These are phyloP conservation scores for Niveomyces coronatus DNA, from an alignment of 2,329 filamentous ascomycete species.

Conservation along the genomic window DNA sequence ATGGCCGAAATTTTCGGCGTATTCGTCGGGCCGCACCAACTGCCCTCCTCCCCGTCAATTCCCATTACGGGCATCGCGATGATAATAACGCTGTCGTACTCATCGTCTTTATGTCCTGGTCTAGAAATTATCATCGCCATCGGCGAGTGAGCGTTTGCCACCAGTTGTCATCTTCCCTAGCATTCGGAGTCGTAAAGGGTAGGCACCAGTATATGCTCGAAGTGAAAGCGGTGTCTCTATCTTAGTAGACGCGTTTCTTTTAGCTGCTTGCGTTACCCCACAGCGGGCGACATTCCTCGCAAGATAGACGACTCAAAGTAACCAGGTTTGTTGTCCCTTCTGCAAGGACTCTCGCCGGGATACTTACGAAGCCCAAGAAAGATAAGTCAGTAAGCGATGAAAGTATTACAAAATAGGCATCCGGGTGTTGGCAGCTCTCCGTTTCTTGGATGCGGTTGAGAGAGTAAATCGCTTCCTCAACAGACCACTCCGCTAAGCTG, in stretches of 20 bases:
- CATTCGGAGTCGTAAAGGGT: no score
- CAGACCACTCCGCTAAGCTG: background rate
- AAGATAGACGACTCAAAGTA: background rate
- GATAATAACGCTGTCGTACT: no score
- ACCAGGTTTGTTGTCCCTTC: background rate
- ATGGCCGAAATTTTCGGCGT: no score
- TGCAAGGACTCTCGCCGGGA: background rate
- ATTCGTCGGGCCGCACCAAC: no score
- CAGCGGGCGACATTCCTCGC: background rate
- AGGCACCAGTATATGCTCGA: no score
- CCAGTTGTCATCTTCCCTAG: no score
- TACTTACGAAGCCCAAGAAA: background rate
- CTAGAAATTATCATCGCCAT: no score
- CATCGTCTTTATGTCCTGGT: no score
- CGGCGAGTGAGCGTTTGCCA: no score
- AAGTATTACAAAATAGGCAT: background rate
- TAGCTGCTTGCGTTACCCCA: background rate
- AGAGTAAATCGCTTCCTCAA: background rate
- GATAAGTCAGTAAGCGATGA: background rate
- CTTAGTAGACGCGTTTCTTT: background rate
- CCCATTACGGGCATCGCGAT: no score
- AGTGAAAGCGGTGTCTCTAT: background rate
- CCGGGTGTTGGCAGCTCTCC: background rate
- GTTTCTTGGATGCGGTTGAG: background rate
- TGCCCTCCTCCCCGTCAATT: no score